Percentiles rank a stretch among this genome's conserved stretches.
phyloP scores from a whole-genome alignment of 2,329 filamentous ascomycete genomes.

The Geosmithia putterillii region DNA sequence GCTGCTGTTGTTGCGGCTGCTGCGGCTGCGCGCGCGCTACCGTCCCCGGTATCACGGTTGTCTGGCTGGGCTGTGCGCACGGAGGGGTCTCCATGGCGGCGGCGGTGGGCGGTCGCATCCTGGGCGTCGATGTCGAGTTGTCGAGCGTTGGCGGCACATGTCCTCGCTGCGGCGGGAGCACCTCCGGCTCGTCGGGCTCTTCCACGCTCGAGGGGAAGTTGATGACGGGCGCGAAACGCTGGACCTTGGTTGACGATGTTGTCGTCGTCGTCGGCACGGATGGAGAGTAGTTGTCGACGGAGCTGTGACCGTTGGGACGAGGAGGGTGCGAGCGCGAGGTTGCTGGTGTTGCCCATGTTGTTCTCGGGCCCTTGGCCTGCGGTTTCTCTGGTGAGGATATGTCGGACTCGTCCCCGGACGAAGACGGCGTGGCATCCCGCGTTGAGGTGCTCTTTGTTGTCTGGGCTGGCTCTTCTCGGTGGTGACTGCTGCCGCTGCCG shows the following conservation, averaged over 20 bases:
- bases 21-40: slow-evolving; percentile 1
- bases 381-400: too few relatives aligned
- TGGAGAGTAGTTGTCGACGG: too few relatives aligned
- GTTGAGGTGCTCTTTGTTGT: too few relatives aligned
- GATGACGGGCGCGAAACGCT: not conserved
- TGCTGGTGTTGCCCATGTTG: too few relatives aligned
- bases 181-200: slow-evolving; percentile 22
- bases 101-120: not conserved
- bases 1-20: not conserved
- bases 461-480: too few relatives aligned
- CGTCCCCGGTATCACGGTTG: slow-evolving; percentile 8
- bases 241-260: not conserved
- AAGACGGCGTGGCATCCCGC: too few relatives aligned
- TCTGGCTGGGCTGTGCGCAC: slow-evolving; percentile 16
- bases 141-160: slow-evolving; percentile 4
- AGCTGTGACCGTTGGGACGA: too few relatives aligned
- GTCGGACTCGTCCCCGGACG: too few relatives aligned
- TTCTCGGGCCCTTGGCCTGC: too few relatives aligned
- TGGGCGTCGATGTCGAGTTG: slow-evolving; percentile 1
- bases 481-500: too few relatives aligned
- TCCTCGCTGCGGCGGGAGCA: slow-evolving; percentile 20
- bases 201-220: slow-evolving; percentile 9
- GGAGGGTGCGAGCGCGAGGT: too few relatives aligned
- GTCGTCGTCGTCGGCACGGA: not conserved
- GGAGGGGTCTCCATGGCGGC: slow-evolving; percentile 14